Evolutionary conservation across 169 alveolate genomes (phyloP), one percentile per base, ranked within the genome.

Genomic region (Plasmodium berghei): DNA sequence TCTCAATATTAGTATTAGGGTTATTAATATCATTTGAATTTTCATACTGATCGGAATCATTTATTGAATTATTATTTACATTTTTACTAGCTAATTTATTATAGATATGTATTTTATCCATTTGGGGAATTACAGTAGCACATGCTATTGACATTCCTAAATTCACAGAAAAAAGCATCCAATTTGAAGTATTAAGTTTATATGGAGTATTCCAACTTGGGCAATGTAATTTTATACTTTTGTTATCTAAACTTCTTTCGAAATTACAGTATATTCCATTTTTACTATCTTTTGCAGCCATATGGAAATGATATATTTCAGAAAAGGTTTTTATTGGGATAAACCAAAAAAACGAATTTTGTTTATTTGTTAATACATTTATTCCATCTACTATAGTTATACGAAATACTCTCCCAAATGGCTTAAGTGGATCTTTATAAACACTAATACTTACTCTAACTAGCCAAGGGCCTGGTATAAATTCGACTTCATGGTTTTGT

Each of bases 251-350:
- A 55, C 16, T 12, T 46, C 72, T 67, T 71, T 83, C 90, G 12
- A 83, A 18, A 10, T 54, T 49, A 28, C 90, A 83, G 2, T 67
- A 67, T 0, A 34, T 48, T 4, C 83, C 83, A 14, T 62, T 67
- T 54, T 54, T 52, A 14, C 75, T 62, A 28, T 58, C 89, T 16
- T 18, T n/a, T 4, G 56, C 83, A 6, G 73, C 83, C 59, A 67
- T 1, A 26, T 83, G 90, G n/a, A 83, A 61, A 83, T 67, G 66
- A 42, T 83, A 83, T 12, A 83, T 83, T 48, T 83, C 67, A 18
- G 70, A 54, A 52, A 83, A 67, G 0, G 73, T 54, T 2, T 24
- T 52, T n/a, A 83, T 58, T 20, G 90, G 90, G 1, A 83, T 40
- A 10, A 83, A 83, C 90, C 90, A 83, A 22, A 66, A 34, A 58